Base-by-base conservation (phyloP, 305 asterid species). In the Fraxinus angustifolia region DNA sequence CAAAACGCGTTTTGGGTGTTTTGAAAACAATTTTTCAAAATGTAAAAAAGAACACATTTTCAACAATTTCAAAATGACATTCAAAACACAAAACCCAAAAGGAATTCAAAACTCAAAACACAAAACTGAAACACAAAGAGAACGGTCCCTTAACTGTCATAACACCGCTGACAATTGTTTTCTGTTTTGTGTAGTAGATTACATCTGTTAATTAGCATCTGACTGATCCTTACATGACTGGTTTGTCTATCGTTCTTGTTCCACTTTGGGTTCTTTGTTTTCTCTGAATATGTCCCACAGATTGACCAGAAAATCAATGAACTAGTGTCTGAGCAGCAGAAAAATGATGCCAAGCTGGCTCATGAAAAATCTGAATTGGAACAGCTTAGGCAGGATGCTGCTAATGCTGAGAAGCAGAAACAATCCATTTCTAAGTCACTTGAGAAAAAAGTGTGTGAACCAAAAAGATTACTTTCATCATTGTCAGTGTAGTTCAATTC, bases 241-340 rank as follows among this genome's bases (percentile, higher is more conserved):
- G 31, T 82, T 34, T 67, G 50, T 65, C 60, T 21, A 42, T 31
- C 34, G 58, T 42, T 80, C 53, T 75, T 76, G 77, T 73, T 48
- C 85, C 81, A 75, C 62, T 70, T 70, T 84, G 74, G 58, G 83
- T 77, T 65, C 21, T 85, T 79, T 85, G 97, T 90, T 91, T 94
- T 88, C 88, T 42, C 97, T 96, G 85, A 94, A 86, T 91, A 76
- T 83, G 83, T 82, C 93, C 77, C 81, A 96, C 99, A 88, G 91
- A 94, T 91, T 78, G 98, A 96, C 84, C 97, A 93, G 91, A 88
- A 90, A 90, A 96, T 96, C 87, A 93, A 90, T 85, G 95, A 93
- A 89, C 90, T 96, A 79, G 91, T 96, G 83, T 88, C 97, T 81
- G 99, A 96, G 92, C 98, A 94, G 88, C 98, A 96, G 88, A 96